Conservation (phyloP, 1,284 basidiomycete genomes). For the Ceratobasidium sp. region DNA sequence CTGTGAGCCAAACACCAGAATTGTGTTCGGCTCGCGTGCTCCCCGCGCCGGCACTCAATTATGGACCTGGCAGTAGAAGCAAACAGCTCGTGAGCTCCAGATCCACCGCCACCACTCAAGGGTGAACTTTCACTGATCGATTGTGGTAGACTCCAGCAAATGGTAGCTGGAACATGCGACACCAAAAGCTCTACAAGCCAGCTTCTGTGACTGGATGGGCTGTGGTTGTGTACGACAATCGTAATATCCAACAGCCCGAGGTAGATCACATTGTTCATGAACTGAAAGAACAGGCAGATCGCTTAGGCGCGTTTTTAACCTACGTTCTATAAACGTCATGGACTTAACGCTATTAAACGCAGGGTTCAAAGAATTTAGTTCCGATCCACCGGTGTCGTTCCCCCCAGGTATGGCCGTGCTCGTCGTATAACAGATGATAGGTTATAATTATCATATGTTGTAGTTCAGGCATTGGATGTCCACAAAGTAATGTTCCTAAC, state of each 20-base stretch:
- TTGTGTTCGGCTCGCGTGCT: constrained; percentile 38
- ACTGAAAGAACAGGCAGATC: constrained; percentile 20
- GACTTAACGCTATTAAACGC: too few species aligned
- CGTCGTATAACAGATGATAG: not conserved
- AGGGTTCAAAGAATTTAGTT: constrained; percentile 15
- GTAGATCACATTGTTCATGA: not conserved
- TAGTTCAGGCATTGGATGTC: constrained; percentile 18
- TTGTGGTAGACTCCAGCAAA: constrained; percentile 13
- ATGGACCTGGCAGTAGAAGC: constrained; percentile 23
- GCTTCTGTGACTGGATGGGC: constrained; percentile 19
- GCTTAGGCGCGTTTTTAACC: not conserved
- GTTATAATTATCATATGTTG: not conserved
- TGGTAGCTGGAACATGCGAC: constrained; percentile 16
- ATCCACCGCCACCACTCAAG: not conserved
- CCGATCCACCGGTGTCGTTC: constrained; percentile 14
- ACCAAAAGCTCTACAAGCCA: constrained; percentile 23
- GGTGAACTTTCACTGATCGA: not conserved
- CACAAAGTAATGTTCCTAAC: not conserved
- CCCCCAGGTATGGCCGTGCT: constrained; percentile 17
- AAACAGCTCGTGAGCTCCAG: constrained; percentile 22
- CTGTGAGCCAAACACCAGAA: constrained; percentile 28
- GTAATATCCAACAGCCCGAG: constrained; percentile 2
- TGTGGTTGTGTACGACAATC: constrained; percentile 30
- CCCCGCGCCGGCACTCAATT: constrained; percentile 43
- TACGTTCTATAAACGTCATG: too few species aligned